Base-by-base conservation (phyloP, 2,329 filamentous ascomycete genomes). In the Trichocomaceae sp. region DNA sequence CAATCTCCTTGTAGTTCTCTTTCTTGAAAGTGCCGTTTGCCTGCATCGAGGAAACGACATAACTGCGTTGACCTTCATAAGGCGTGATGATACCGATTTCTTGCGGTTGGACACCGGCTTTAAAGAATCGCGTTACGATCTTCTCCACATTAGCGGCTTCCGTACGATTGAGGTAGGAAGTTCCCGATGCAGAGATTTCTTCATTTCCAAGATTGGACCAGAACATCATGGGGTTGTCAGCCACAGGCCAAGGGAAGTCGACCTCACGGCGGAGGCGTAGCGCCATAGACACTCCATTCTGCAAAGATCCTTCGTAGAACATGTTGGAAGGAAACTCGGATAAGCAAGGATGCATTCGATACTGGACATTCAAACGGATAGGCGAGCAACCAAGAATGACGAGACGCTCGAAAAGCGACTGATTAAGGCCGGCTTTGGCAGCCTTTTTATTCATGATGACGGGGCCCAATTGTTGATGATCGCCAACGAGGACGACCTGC, bases 401-500 rank as follows among this genome's bases (percentile, higher is more conserved):
- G 50, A 99, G 80, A 64, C 93, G 90, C 75, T 99, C 93, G 66
- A 99, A 99, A 9, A 99, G 79, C n/a, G 92, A 97, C 72, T 97
- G 93, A 73, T 97, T 96, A 15, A 99, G 79, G 58, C 93, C 93
- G 54, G 93, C 93, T 74, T 97, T 97, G 58, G 93, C 93, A 13
- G 93, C 93, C 75, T 97, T 97, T 81, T 99, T 99, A 80, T 99
- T 99, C 92, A 99, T 99, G 69, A 99, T 97, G 64, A 99, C 93
- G 1, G 93, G 93, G 0, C 93, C 93, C 61, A 99, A 83, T 71
- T 99, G 93, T 72, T 97, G 95, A 73, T 99, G 93, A 68, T 99
- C 93, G 68, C 93, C 93, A 42, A 99, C 93, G 35, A 99, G 82
- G n/a, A 99, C 93, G 49, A 96, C 90, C 72, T 99, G 93, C 76